Evolutionary conservation across 176 grass and related monocot genomes (phyloP).

Genomic region (Phragmites australis): DNA sequence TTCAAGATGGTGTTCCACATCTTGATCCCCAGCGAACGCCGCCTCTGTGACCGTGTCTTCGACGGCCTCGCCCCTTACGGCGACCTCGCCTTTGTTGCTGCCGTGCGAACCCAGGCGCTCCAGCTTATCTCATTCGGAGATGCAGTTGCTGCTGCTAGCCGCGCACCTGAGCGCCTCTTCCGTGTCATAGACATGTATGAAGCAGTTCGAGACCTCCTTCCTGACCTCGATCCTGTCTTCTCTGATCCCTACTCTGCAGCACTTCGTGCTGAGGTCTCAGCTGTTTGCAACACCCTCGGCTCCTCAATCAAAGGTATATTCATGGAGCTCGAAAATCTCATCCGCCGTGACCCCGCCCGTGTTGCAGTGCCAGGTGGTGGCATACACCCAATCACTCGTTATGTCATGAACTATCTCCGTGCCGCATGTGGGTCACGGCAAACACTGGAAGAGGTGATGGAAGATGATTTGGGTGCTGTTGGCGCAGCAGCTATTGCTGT

Average conservation of each 20-base stretch:
- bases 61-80: slow-evolving; percentile 62
- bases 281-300: slow-evolving; percentile 65
- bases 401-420: slow-evolving; percentile 96
- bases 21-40: slow-evolving; percentile 87
- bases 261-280: slow-evolving; percentile 73
- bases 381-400: slow-evolving; percentile 90
- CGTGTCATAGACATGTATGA: slow-evolving; percentile 98
- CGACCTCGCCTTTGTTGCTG: slow-evolving; percentile 88
- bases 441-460: slow-evolving; percentile 96
- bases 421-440: slow-evolving; percentile 82
- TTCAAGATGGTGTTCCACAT: slow-evolving; percentile 97
- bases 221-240: slow-evolving; percentile 82
- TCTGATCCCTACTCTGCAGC: slow-evolving; percentile 79
- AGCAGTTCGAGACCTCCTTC: slow-evolving; percentile 75
- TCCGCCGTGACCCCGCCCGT: slow-evolving; percentile 85
- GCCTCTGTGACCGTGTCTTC: slow-evolving; percentile 91
- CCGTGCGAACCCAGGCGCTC: slow-evolving; percentile 66
- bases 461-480: slow-evolving; percentile 59
- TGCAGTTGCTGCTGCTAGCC: slow-evolving; percentile 69
- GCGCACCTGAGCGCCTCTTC: slow-evolving; percentile 83
- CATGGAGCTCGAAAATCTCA: slow-evolving; percentile 95
- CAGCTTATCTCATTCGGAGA: slow-evolving; percentile 88
- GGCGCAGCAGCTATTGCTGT: slow-evolving; percentile 38
- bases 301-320: slow-evolving; percentile 93
- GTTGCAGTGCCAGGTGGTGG: slow-evolving; percentile 71